Base-by-base conservation (phyloP, 2,329 filamentous ascomycete genomes). In the Xylaria sp. region DNA sequence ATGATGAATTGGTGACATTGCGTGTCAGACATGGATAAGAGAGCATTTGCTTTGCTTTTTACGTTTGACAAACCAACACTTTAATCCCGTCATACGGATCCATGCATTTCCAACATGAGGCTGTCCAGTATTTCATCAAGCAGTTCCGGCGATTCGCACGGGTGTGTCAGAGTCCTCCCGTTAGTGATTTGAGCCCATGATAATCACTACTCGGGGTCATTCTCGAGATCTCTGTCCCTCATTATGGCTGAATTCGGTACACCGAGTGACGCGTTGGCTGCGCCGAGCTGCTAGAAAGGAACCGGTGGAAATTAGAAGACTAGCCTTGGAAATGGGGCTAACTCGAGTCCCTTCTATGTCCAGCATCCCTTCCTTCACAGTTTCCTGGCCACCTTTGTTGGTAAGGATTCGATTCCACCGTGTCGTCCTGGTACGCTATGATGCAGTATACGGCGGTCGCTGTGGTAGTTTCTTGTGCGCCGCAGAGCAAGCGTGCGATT, bases 221-320 rank as follows among this genome's bases (percentile, higher is more conserved):
- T 53, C 21, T 65, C 42, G 35, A 53, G 32, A 29, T 23, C 23
- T 35, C 37, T 8, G 37, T 51, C 21, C 48, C 53, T 29, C 27
- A 16, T 12, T 10, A 16, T 42, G 18, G 5, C 40, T 16, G n/a
- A 23, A 16, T 40, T 37, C 35, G n/a, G 50, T 23, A 58, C 23
- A 44, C 32, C 27, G 35, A 18, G 40, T 25, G 48, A 40, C 23
- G 13, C 29, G 48, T 27, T 47, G 35, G 35, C 29, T 3, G 16
- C 21, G 62, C 62, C 50, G 27, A 50, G 16, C 40, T 60, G 35
- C 12, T 50, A 35, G 48, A 61, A 42, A 48, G 27, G 35, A 53
- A 12, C 23, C 29, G 50, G 44, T 62, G 66, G 35, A 68, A 42
- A 62, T 57, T 55, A 37, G 32, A 57, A 37, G 51, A 35, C 5